phyloP scores from a whole-genome alignment of 2,329 filamentous ascomycete species.

The Neocatenulostroma microsporum region DNA sequence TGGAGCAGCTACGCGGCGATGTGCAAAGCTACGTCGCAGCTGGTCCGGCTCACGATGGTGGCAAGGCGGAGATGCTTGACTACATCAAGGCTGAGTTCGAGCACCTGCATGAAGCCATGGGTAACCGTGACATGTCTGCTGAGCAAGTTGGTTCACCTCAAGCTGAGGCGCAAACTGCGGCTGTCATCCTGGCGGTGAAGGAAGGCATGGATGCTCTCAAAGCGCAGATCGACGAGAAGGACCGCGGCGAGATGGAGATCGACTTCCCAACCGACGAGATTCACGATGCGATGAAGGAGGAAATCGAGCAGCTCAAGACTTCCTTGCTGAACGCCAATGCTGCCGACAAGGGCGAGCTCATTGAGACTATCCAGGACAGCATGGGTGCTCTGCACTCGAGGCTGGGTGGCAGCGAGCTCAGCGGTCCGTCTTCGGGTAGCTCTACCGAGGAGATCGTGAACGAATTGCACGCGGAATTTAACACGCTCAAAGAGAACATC shows the following conservation, averaged over 20 bases:
- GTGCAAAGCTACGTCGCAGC: conserved; percentile 47
- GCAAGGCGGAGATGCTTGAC: conserved; percentile 39
- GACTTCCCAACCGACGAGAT: conserved; percentile 36
- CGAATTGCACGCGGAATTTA: conserved; percentile 53
- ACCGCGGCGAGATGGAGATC: conserved; percentile 32
- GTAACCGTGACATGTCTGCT: conserved; percentile 30
- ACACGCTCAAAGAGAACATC: conserved; percentile 52
- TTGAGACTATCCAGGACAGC: conserved; percentile 51
- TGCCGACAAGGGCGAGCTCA: conserved; percentile 52
- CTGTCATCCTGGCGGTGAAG: conserved; percentile 26
- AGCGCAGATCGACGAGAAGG: conserved; percentile 21
- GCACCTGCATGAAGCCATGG: conserved; percentile 51
- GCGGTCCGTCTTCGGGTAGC: conserved; percentile 21
- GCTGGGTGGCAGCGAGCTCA: conserved; percentile 31
- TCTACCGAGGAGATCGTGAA: conserved; percentile 40
- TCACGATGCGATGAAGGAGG: conserved; percentile 66
- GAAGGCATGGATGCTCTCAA: conserved; percentile 27
- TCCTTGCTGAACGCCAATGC: conserved; percentile 58
- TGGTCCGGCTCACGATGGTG: conserved; percentile 36
- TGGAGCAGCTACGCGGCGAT: conserved; percentile 57
- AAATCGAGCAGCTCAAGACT: conserved; percentile 74
- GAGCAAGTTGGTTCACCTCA: conserved; percentile 19
- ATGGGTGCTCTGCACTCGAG: conserved; percentile 43
- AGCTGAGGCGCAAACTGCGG: no score
- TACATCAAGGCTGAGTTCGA: conserved; percentile 53